A percentile compares a stretch with the other conserved stretches of the same genome.
Conservation (phyloP, 2,329 filamentous ascomycete genomes). For the Venturia pyrina region DNA sequence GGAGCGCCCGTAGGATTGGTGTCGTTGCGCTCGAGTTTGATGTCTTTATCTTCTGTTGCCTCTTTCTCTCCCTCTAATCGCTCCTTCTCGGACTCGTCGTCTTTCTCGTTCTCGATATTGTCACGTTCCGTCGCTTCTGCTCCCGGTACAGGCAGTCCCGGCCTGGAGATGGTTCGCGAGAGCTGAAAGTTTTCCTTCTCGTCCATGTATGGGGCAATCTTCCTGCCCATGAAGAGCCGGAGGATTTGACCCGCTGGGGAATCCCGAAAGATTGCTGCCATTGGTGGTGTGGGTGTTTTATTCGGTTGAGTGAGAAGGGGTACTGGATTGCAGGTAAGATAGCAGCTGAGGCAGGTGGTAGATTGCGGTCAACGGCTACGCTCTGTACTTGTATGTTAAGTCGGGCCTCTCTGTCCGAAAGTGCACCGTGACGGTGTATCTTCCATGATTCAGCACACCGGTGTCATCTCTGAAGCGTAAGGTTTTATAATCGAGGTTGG, state of each 20-base stretch:
- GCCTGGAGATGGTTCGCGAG: background rate
- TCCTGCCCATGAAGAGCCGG: constrained; percentile 7
- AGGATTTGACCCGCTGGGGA: constrained; percentile 10
- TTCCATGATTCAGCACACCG: background rate
- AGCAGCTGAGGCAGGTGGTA: background rate
- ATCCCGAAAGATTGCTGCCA: constrained; percentile 10
- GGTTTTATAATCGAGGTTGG: background rate
- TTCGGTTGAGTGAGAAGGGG: background rate
- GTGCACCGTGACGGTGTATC: background rate
- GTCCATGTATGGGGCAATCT: constrained; percentile 11
- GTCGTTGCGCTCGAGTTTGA: background rate
- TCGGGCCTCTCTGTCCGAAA: background rate
- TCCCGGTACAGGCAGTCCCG: background rate
- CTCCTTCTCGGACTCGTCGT: background rate
- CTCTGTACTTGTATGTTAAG: background rate
- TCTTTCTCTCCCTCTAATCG: constrained; percentile 5
- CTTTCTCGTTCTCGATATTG: background rate
- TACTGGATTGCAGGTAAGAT: too few relatives aligned
- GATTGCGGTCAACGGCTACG: background rate
- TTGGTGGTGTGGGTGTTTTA: background rate
- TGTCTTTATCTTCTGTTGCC: background rate
- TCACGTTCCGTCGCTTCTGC: background rate
- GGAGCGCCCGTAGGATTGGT: background rate
- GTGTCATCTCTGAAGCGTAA: background rate
- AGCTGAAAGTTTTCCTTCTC: constrained; percentile 9